These are phyloP conservation scores for Pouteria campechiana DNA, from an alignment of 179 eudicot species.

Conservation along the genomic window DNA sequence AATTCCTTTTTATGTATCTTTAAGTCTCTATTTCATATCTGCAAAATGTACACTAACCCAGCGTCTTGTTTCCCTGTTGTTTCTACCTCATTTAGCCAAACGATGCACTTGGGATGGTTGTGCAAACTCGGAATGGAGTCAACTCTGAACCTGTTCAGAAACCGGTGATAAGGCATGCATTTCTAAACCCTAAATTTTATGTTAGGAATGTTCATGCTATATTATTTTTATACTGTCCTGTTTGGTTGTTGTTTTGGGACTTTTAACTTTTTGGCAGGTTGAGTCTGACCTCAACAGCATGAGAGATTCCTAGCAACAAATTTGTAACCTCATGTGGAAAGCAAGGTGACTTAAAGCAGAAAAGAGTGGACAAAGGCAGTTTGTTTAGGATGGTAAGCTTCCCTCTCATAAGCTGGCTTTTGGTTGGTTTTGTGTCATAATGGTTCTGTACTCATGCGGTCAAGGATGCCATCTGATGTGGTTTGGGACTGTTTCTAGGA, in stretches of 20 bases:
- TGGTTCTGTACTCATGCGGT: too few relatives aligned
- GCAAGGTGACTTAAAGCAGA: too few relatives aligned
- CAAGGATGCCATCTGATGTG: too few relatives aligned
- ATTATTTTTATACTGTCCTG: slow-evolving; percentile 19
- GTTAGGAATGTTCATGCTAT: slow-evolving; percentile 8
- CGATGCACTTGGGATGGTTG: slow-evolving; percentile 21
- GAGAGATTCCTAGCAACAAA: too few relatives aligned
- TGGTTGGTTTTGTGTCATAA: too few relatives aligned
- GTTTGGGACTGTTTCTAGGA: too few relatives aligned
- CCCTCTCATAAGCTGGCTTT: too few relatives aligned
- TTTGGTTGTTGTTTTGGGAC: slow-evolving; percentile 15
- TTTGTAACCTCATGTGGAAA: too few relatives aligned
- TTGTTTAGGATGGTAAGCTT: too few relatives aligned
- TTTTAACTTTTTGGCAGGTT: slow-evolving; percentile 26
- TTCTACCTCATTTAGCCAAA: slow-evolving; percentile 30
- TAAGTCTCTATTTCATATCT: not conserved
- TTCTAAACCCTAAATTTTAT: slow-evolving; percentile 9
- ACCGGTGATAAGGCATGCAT: slow-evolving; percentile 59
- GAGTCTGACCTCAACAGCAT: slow-evolving; percentile 24
- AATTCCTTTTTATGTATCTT: slow-evolving; percentile 1
- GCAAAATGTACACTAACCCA: not conserved
- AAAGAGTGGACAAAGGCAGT: too few relatives aligned
- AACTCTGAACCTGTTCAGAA: slow-evolving; percentile 36
- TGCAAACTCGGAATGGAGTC: slow-evolving; percentile 49
- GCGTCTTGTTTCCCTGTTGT: not conserved